Evolutionary conservation across 2,329 filamentous ascomycete species (phyloP).

Genomic region (Tympanopsis confertula): DNA sequence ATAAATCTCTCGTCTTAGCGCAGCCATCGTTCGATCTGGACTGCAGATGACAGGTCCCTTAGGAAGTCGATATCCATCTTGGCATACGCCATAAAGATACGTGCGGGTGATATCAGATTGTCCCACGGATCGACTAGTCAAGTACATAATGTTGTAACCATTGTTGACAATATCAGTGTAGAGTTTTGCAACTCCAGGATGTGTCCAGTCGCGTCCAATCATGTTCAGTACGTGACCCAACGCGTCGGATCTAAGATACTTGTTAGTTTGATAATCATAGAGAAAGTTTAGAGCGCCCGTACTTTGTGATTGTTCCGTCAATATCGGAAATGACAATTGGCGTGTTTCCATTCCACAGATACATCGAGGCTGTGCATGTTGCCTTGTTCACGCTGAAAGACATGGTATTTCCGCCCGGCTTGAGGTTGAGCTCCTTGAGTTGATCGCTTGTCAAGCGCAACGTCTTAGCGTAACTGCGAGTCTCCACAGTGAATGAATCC

Average conservation of each 20-base stretch:
- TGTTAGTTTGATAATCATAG: neutral
- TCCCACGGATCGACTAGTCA: slow-evolving; percentile 86
- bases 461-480: slow-evolving; percentile 90
- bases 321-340: slow-evolving; percentile 98
- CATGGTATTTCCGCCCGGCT: slow-evolving; percentile 81
- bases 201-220: slow-evolving; percentile 96
- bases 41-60: slow-evolving; percentile 89
- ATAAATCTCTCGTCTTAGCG: slow-evolving; percentile 82
- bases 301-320: slow-evolving; percentile 97
- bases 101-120: slow-evolving; percentile 82
- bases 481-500: slow-evolving; percentile 51
- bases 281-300: neutral
- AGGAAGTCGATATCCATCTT: slow-evolving; percentile 77
- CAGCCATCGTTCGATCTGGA: slow-evolving; percentile 88
- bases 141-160: slow-evolving; percentile 97
- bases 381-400: slow-evolving; percentile 93
- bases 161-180: slow-evolving; percentile 93
- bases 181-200: slow-evolving; percentile 88
- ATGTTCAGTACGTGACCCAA: slow-evolving; percentile 89
- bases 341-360: slow-evolving; percentile 79
- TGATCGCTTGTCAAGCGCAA: slow-evolving; percentile 90
- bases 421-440: slow-evolving; percentile 72
- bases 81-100: slow-evolving; percentile 79
- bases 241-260: slow-evolving; percentile 46
- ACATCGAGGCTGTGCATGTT: slow-evolving; percentile 86